phyloP scores from a whole-genome alignment of 441 rosid species.

The Euphorbia schlechtendalii region DNA sequence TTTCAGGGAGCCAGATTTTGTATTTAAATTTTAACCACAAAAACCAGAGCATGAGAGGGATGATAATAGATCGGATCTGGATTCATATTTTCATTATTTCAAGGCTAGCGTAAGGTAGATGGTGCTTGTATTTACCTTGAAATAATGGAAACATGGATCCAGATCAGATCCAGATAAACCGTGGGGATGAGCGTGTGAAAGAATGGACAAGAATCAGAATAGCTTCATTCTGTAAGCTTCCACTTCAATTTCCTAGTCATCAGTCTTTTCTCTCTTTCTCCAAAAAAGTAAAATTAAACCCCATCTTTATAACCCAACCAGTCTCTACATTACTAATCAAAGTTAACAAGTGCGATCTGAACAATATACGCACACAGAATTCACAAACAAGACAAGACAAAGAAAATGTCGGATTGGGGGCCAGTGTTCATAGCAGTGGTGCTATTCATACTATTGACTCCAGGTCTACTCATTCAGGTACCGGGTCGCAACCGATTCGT shows the following conservation, averaged over 20 bases:
- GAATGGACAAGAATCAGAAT: slow-evolving; percentile 23
- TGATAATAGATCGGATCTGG: too few relatives aligned
- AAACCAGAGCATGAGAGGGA: too few relatives aligned
- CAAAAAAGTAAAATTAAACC: slow-evolving; percentile 18
- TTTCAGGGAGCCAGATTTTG: too few relatives aligned
- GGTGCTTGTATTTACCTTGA: too few relatives aligned
- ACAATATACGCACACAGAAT: too few relatives aligned
- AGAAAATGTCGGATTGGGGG: slow-evolving; percentile 63
- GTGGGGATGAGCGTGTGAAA: too few relatives aligned
- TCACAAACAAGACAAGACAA: not conserved
- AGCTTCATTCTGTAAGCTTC: slow-evolving; percentile 34
- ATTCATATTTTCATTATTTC: too few relatives aligned
- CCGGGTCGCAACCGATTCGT: slow-evolving; percentile 51
- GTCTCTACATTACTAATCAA: not conserved
- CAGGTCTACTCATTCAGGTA: slow-evolving; percentile 76
- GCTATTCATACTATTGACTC: slow-evolving; percentile 62
- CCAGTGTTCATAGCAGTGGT: slow-evolving; percentile 66
- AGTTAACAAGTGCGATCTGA: not conserved
- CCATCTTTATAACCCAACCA: slow-evolving; percentile 9
- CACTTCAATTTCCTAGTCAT: slow-evolving; percentile 26
- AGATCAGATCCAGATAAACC: too few relatives aligned
- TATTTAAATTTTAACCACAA: too few relatives aligned
- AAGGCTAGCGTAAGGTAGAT: too few relatives aligned
- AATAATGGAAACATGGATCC: too few relatives aligned
- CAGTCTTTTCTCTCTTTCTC: slow-evolving; percentile 26